Conservation (phyloP, 2,329 filamentous ascomycete genomes). For the Exophiala alcalophila region DNA sequence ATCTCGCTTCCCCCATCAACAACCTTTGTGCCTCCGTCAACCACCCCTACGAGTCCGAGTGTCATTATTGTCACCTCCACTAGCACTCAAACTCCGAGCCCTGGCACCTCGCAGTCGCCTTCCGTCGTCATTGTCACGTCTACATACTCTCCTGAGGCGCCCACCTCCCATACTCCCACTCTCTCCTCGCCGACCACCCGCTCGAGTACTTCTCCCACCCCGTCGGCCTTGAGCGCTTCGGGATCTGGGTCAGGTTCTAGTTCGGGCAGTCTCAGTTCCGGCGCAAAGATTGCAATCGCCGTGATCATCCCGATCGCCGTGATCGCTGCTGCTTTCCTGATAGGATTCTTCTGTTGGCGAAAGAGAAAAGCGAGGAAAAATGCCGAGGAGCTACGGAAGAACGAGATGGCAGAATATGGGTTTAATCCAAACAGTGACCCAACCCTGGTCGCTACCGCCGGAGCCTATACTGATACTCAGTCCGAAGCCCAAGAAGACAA, state of each 20-base stretch:
- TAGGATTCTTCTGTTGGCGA: slow-evolving; percentile 63
- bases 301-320: slow-evolving; percentile 91
- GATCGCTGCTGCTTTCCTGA: slow-evolving; percentile 64
- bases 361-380: slow-evolving; percentile 81
- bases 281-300: slow-evolving; percentile 80
- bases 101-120: slow-evolving; percentile 19
- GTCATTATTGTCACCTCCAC: slow-evolving; percentile 27
- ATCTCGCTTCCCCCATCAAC: slow-evolving; percentile 25
- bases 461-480: slow-evolving; percentile 50
- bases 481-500: slow-evolving; percentile 77
- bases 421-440: slow-evolving; percentile 98
- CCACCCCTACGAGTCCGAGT: slow-evolving; percentile 25
- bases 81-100: slow-evolving; percentile 26
- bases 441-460: slow-evolving; percentile 61
- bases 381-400: slow-evolving; percentile 81
- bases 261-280: slow-evolving; percentile 40
- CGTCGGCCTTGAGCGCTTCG: slow-evolving; percentile 26
- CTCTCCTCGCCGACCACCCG: slow-evolving; percentile 17
- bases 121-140: slow-evolving; percentile 32
- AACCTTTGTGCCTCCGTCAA: slow-evolving; percentile 25
- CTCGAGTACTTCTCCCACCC: slow-evolving; percentile 29
- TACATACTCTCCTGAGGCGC: slow-evolving; percentile 32
- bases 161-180: slow-evolving; percentile 29
- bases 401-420: slow-evolving; percentile 95
- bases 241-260: slow-evolving; percentile 19